phyloP scores from a whole-genome alignment of 208 protist genomes.

The Crithidia brevicula region DNA sequence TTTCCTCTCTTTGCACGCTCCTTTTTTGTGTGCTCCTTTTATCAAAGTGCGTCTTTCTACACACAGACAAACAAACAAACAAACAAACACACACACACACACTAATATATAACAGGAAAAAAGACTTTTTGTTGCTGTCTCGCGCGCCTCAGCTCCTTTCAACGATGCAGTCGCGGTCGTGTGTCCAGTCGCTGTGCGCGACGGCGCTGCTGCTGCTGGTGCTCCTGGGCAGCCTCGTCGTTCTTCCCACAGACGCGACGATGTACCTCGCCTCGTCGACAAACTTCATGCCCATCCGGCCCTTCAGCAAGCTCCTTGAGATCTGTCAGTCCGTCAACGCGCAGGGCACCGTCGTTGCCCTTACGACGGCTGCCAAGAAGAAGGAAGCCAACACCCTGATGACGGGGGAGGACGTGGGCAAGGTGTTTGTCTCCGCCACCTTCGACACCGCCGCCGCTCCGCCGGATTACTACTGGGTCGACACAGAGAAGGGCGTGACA shows the following conservation, averaged over 20 bases:
- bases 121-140: no score
- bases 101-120: no score
- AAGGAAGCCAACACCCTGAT: neutral
- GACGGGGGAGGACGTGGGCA: neutral
- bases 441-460: neutral
- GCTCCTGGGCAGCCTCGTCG: neutral
- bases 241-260: neutral
- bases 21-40: no score
- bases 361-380: neutral
- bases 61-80: no score
- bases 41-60: no score
- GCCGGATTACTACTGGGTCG: neutral
- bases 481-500: neutral
- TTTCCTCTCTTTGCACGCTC: no score
- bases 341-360: neutral
- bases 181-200: neutral
- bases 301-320: neutral
- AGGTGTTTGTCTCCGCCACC: slow-evolving; percentile 10
- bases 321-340: slow-evolving; percentile 5
- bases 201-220: neutral
- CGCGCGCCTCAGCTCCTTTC: neutral
- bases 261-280: slow-evolving; percentile 6
- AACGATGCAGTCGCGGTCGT: neutral
- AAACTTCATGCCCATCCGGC: neutral
- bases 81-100: no score